Percentiles rank a stretch among this genome's conserved stretches.
Conservation (phyloP, 495 filamentous ascomycete species). For the Penicillium psychrofluorescens region DNA sequence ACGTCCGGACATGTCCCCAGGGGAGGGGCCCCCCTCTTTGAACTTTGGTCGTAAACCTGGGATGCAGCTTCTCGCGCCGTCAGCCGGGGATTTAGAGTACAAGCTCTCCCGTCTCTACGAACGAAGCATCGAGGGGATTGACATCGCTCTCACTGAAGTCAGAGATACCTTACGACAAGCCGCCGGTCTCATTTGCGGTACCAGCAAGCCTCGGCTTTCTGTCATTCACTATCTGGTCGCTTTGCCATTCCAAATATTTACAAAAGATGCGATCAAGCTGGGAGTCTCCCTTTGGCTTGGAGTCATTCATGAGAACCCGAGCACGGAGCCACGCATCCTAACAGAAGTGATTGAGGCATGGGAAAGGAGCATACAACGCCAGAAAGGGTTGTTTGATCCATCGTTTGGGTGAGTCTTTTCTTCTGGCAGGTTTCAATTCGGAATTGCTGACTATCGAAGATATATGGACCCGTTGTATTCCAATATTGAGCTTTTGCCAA, state of each 20-base stretch:
- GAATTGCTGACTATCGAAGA: conserved; percentile 26
- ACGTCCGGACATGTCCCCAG: conserved; percentile 55
- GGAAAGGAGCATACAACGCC: conserved; percentile 70
- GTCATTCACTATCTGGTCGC: conserved; percentile 79
- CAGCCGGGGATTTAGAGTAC: conserved; percentile 21
- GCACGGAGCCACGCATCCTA: conserved; percentile 74
- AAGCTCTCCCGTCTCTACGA: conserved; percentile 50
- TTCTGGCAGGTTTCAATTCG: neutral
- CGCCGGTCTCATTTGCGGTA: conserved; percentile 75
- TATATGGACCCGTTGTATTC: conserved; percentile 83
- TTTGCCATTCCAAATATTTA: conserved; percentile 88
- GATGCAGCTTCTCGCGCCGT: conserved; percentile 5
- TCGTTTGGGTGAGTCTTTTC: conserved; percentile 48
- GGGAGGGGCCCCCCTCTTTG: neutral
- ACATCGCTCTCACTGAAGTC: conserved; percentile 65
- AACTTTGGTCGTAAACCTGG: conserved; percentile 5
- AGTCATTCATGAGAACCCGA: conserved; percentile 92
- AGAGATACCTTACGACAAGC: conserved; percentile 74
- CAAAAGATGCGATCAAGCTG: conserved; percentile 89
- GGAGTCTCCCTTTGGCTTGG: conserved; percentile 94
- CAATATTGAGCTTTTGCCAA: conserved; percentile 87
- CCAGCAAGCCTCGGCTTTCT: conserved; percentile 60
- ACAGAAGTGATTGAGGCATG: conserved; percentile 79
- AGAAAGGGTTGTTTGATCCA: conserved; percentile 72
- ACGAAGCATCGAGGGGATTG: conserved; percentile 55